A percentile compares a stretch with the other conserved stretches of the same genome.
Evolutionary conservation across 495 filamentous ascomycete genomes (phyloP).

Genomic region (Hypoxylon lienhwacheense): DNA sequence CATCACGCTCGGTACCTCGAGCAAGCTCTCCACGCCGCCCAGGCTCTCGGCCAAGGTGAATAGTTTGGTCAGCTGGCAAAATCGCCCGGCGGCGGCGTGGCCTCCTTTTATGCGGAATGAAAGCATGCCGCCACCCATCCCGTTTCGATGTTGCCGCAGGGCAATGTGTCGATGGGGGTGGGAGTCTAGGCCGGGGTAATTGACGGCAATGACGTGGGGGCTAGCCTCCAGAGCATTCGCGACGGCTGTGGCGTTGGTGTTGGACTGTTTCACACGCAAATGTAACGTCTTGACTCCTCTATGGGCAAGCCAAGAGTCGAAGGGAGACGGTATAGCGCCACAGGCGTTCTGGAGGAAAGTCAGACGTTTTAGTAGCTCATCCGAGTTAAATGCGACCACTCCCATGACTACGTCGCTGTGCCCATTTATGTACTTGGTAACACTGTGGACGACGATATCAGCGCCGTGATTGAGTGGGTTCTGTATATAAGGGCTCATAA

Average conservation of each 20-base stretch:
- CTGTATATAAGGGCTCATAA: slow-evolving; percentile 93
- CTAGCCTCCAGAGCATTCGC: slow-evolving; percentile 76
- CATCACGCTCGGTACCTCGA: slow-evolving; percentile 91
- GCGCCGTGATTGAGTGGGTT: slow-evolving; percentile 94
- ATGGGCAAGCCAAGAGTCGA: slow-evolving; percentile 99
- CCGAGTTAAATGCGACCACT: slow-evolving; percentile 90
- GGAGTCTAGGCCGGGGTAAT: slow-evolving; percentile 89
- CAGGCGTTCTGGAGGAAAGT: slow-evolving; percentile 96
- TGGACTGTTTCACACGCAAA: slow-evolving; percentile 82
- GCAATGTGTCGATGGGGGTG: slow-evolving; percentile 86
- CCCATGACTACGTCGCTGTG: slow-evolving; percentile 99
- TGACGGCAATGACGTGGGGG: slow-evolving; percentile 81
- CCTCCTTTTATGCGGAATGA: slow-evolving; percentile 93
- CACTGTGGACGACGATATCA: slow-evolving; percentile 96
- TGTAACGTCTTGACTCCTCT: slow-evolving; percentile 96
- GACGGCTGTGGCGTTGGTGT: slow-evolving; percentile 75
- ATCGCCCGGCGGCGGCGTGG: slow-evolving; percentile 80
- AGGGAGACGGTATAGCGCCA: slow-evolving; percentile 89
- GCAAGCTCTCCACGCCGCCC: slow-evolving; percentile 89
- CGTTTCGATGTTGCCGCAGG: slow-evolving; percentile 86
- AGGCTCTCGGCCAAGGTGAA: slow-evolving; percentile 94
- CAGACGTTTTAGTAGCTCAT: slow-evolving; percentile 72
- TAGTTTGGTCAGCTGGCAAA: slow-evolving; percentile 86
- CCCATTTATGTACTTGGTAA: slow-evolving; percentile 99
- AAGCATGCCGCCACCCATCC: slow-evolving; percentile 96